phyloP scores from a whole-genome alignment of 2,329 filamentous ascomycete species.

The Colletotrichum acutatum region DNA sequence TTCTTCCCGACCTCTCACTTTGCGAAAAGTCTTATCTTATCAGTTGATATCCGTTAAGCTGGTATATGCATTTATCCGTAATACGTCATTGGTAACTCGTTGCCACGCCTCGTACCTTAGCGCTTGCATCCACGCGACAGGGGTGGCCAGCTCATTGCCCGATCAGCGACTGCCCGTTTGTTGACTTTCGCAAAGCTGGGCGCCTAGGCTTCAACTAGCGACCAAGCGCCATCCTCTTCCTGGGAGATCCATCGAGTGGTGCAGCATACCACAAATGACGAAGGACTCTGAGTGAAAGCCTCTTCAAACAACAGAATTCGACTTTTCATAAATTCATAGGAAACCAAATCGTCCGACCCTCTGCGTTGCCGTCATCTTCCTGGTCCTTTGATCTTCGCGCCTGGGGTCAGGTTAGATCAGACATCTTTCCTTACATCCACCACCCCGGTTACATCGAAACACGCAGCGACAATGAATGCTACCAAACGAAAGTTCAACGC shows the following conservation, averaged over 20 bases:
- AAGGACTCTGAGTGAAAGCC: background rate
- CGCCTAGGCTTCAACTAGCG: conserved; percentile 3
- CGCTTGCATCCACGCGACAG: conserved; percentile 16
- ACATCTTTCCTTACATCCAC: background rate
- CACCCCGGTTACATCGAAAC: conserved; percentile 15
- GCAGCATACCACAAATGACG: conserved; percentile 6
- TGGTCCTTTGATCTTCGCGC: background rate
- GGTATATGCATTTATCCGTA: conserved; percentile 17
- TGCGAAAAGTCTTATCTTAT: conserved; percentile 19
- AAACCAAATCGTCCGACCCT: background rate
- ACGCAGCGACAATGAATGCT: conserved; percentile 67
- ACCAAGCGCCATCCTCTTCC: conserved; percentile 16
- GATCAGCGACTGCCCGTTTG: conserved; percentile 31
- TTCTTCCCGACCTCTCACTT: background rate
- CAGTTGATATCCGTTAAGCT: background rate
- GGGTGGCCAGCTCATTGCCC: conserved; percentile 34
- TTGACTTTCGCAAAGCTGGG: conserved; percentile 33
- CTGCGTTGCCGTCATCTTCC: background rate
- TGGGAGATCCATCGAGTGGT: conserved; percentile 6
- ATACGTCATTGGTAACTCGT: background rate
- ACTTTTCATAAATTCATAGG: background rate
- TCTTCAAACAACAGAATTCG: background rate
- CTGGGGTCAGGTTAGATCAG: background rate
- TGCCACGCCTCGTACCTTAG: conserved; percentile 21
- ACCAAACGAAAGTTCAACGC: conserved; percentile 88